Evolutionary conservation across 371 early-diverging fungal species (phyloP).

Genomic region (Dinochytrium kinnereticum): DNA sequence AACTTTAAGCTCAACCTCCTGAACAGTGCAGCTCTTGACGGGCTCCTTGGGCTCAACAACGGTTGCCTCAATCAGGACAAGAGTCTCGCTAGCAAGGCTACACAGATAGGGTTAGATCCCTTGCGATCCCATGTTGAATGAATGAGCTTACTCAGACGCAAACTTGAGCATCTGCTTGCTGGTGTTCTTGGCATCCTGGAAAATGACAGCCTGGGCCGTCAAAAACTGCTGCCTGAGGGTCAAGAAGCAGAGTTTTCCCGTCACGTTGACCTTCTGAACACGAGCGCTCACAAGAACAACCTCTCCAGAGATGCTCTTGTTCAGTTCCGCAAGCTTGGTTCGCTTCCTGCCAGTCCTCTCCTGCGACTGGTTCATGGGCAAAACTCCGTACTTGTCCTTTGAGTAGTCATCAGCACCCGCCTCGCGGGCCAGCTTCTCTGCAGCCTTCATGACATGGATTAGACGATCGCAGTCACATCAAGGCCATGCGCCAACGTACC

Average conservation of each 20-base stretch:
- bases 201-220: constrained; percentile 89
- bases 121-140: background rate
- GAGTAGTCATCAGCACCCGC: constrained; percentile 73
- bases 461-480: no score
- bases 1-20: constrained; percentile 87
- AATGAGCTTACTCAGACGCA: constrained; percentile 62
- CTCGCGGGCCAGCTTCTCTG: constrained; percentile 83
- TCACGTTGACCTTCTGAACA: constrained; percentile 66
- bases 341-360: constrained; percentile 57
- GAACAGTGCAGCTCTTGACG: constrained; percentile 91
- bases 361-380: constrained; percentile 87
- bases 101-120: constrained; percentile 10
- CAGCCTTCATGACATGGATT: no score
- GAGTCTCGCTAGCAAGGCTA: constrained; percentile 86
- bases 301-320: constrained; percentile 70
- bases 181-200: constrained; percentile 69
- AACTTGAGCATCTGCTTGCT: constrained; percentile 97
- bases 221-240: constrained; percentile 85
- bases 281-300: constrained; percentile 85
- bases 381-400: constrained; percentile 83
- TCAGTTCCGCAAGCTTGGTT: constrained; percentile 61
- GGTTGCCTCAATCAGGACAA: constrained; percentile 83
- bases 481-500: constrained; percentile 30
- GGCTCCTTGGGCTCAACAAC: constrained; percentile 81
- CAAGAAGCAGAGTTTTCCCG: constrained; percentile 90